A percentile compares a stretch with the other conserved stretches of the same genome.
phyloP scores from a whole-genome alignment of 805 yeast species.

The Lipomyces anomalus region DNA sequence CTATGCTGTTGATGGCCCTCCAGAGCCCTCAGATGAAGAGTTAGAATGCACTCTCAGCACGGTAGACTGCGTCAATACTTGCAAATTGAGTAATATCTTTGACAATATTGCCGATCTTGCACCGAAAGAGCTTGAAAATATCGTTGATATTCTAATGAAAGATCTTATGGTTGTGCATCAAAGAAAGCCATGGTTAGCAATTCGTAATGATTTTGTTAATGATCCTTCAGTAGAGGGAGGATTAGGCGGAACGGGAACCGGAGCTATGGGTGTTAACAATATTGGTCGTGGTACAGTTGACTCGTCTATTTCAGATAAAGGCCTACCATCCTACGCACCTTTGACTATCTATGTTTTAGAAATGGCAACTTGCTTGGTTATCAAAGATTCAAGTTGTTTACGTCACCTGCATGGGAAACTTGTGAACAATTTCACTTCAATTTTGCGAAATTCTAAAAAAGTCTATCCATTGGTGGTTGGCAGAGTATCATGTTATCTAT shows the following conservation, averaged over 20 bases:
- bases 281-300: too few species aligned
- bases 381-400: constrained; percentile 14
- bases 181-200: constrained; percentile 6
- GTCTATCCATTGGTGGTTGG: constrained; percentile 18
- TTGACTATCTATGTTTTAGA: constrained; percentile 21
- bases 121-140: constrained; percentile 12
- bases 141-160: constrained; percentile 15
- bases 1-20: constrained; percentile 65
- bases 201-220: constrained; percentile 7
- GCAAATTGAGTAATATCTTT: constrained; percentile 54
- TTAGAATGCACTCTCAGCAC: constrained; percentile 80
- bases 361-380: constrained; percentile 22
- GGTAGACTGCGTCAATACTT: constrained; percentile 71
- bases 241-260: too few species aligned
- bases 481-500: constrained; percentile 18
- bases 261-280: too few species aligned
- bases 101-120: constrained; percentile 41
- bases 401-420: constrained; percentile 4
- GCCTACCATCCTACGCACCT: constrained; percentile 14
- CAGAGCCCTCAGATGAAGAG: constrained; percentile 91
- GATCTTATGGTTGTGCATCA: constrained; percentile 16
- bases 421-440: constrained; percentile 11
- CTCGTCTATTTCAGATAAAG: not conserved
- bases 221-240: not conserved
- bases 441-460: constrained; percentile 17